These are phyloP conservation scores for Metschnikowia santaceciliae DNA, from an alignment of 805 yeast genomes.

Conservation along the genomic window DNA sequence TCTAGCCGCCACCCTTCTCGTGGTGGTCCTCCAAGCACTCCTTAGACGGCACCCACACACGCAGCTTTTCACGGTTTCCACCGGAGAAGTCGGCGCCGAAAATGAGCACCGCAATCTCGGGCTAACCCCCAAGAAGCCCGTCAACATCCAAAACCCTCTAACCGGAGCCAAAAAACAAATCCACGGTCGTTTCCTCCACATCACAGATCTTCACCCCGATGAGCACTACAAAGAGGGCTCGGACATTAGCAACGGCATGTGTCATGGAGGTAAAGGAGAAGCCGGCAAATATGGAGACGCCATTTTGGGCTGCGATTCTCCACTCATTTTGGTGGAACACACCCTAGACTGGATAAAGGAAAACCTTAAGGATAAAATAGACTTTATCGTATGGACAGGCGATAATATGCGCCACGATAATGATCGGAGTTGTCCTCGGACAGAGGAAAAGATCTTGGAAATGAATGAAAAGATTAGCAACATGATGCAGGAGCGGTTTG, in stretches of 20 bases:
- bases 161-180: conserved; percentile 28
- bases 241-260: conserved; percentile 39
- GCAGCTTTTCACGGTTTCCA: not conserved
- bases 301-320: conserved; percentile 72
- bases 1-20: not conserved
- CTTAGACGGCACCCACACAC: not conserved
- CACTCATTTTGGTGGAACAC: conserved; percentile 53
- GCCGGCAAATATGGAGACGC: conserved; percentile 77
- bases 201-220: conserved; percentile 87
- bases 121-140: conserved; percentile 31
- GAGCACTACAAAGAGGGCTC: conserved; percentile 55
- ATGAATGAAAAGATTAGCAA: conserved; percentile 59
- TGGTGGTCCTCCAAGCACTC: not conserved
- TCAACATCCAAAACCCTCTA: conserved; percentile 19
- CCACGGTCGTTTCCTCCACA: conserved; percentile 79
- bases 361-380: conserved; percentile 70
- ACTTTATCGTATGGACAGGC: conserved; percentile 88
- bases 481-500: conserved; percentile 51
- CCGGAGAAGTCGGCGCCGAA: not conserved
- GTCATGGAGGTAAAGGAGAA: conserved; percentile 55
- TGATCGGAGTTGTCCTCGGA: conserved; percentile 70
- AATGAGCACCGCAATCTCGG: conserved; percentile 21
- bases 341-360: conserved; percentile 65
- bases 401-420: conserved; percentile 84
- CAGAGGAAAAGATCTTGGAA: conserved; percentile 65